Percentiles rank a stretch among this genome's conserved stretches.
These are phyloP conservation scores for Pelargonium citronellum DNA, from an alignment of 441 rosid genomes.

Conservation along the genomic window DNA sequence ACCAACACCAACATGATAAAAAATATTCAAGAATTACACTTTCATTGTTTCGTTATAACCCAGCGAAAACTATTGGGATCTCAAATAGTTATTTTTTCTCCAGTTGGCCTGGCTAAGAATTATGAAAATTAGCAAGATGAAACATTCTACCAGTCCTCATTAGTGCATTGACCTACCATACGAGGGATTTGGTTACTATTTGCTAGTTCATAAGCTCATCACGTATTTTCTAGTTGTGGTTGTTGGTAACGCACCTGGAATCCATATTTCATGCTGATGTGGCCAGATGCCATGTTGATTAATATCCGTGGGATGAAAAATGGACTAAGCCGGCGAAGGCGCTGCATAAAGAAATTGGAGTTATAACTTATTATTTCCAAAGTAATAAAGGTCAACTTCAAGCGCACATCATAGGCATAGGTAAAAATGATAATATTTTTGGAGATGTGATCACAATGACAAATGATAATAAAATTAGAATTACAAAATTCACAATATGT, in stretches of 20 bases:
- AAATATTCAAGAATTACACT: neutral
- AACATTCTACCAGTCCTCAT: neutral
- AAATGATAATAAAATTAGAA: neutral
- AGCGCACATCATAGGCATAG: neutral
- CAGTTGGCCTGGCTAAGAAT: slow-evolving; percentile 6
- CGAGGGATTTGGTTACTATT: neutral
- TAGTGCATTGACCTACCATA: neutral
- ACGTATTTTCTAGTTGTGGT: neutral
- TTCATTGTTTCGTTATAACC: neutral
- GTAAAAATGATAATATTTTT: neutral
- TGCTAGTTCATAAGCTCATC: slow-evolving; percentile 10
- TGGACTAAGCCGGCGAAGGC: slow-evolving; percentile 80
- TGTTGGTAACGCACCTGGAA: slow-evolving; percentile 56
- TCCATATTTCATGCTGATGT: slow-evolving; percentile 88
- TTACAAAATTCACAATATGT: neutral
- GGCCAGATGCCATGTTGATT: slow-evolving; percentile 93
- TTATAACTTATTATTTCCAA: slow-evolving; percentile 18
- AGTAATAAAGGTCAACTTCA: slow-evolving; percentile 11
- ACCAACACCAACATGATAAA: neutral
- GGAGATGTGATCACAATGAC: neutral
- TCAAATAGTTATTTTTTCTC: neutral
- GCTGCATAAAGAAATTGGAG: slow-evolving; percentile 42
- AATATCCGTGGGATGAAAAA: slow-evolving; percentile 83
- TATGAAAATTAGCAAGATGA: neutral
- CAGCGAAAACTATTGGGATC: slow-evolving; percentile 7